A percentile compares a stretch with the other conserved stretches of the same genome.
phyloP scores from a whole-genome alignment of 257 asterid species.

The Solanum infundibuliforme region DNA sequence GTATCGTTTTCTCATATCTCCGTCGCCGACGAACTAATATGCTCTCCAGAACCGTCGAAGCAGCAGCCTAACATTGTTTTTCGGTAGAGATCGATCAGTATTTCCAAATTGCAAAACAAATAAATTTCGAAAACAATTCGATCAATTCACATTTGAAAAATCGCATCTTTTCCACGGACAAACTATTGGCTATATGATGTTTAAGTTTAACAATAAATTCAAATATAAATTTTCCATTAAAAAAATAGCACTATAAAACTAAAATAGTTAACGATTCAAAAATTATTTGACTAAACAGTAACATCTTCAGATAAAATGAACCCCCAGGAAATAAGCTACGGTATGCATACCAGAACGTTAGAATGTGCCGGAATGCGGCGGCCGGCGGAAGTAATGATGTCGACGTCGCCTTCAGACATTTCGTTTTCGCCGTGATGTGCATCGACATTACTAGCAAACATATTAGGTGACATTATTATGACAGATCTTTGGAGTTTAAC shows the following conservation, averaged over 20 bases:
- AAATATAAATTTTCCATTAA: too few species aligned
- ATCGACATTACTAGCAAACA: conserved; percentile 2
- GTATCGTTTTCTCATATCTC: conserved; percentile 34
- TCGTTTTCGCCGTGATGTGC: neutral
- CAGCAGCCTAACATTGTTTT: conserved; percentile 42
- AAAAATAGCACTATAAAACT: too few species aligned
- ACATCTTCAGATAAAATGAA: neutral
- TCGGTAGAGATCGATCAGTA: too few species aligned
- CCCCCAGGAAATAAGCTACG: neutral
- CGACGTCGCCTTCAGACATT: conserved; percentile 41
- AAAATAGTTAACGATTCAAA: too few species aligned
- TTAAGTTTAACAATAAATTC: too few species aligned
- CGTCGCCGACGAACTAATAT: conserved; percentile 49
- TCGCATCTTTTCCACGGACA: too few species aligned
- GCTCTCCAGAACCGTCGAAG: conserved; percentile 73
- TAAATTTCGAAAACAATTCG: neutral
- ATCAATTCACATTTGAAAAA: too few species aligned
- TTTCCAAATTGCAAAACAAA: too few species aligned
- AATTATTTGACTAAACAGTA: neutral
- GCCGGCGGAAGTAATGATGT: conserved; percentile 53
- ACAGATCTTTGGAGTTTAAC: neutral
- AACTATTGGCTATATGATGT: too few species aligned
- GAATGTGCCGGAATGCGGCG: conserved; percentile 54
- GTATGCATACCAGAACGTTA: conserved; percentile 35
- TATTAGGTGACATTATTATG: neutral